A percentile compares a stretch with the other conserved stretches of the same genome.
These are phyloP conservation scores for Rhodotorula diobovata DNA, from an alignment of 768 basidiomycete species.

Conservation along the genomic window DNA sequence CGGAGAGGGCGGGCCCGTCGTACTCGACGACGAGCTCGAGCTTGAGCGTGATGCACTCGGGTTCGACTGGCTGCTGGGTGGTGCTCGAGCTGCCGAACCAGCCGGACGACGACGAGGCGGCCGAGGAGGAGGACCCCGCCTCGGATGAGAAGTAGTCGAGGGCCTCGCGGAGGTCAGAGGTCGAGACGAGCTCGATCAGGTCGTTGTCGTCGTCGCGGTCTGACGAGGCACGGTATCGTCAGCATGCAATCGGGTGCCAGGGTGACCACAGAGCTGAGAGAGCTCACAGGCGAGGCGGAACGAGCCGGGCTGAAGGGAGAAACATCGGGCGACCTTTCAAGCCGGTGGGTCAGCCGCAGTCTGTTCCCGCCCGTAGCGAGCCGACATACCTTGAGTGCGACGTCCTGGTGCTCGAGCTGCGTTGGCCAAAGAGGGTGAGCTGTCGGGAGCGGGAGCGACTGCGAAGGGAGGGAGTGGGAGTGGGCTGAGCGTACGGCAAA, in stretches of 20 bases:
- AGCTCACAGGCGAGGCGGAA: conserved; percentile 4
- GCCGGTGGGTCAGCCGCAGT: background rate
- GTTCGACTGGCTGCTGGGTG: too few species aligned
- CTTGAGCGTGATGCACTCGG: background rate
- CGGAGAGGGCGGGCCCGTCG: conserved; percentile 3
- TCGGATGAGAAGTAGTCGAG: conserved; percentile 10
- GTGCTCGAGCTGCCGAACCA: background rate
- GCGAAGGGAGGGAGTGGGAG: background rate
- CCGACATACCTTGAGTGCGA: background rate
- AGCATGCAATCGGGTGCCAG: too few species aligned
- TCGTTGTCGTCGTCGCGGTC: conserved; percentile 21
- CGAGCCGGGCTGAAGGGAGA: background rate
- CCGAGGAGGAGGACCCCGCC: background rate
- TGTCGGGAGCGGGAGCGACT: background rate
- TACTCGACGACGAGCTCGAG: conserved; percentile 8
- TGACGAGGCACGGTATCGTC: background rate
- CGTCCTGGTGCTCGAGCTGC: background rate
- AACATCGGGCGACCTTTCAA: background rate
- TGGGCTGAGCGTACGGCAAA: background rate
- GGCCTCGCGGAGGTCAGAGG: background rate
- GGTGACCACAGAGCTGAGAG: too few species aligned
- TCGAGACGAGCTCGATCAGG: background rate
- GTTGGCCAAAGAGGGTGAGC: background rate
- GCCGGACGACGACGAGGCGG: conserved; percentile 3
- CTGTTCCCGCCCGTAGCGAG: background rate